Evolutionary conservation across 1,284 basidiomycete genomes (phyloP).

Genomic region (Wolfiporia cocos): DNA sequence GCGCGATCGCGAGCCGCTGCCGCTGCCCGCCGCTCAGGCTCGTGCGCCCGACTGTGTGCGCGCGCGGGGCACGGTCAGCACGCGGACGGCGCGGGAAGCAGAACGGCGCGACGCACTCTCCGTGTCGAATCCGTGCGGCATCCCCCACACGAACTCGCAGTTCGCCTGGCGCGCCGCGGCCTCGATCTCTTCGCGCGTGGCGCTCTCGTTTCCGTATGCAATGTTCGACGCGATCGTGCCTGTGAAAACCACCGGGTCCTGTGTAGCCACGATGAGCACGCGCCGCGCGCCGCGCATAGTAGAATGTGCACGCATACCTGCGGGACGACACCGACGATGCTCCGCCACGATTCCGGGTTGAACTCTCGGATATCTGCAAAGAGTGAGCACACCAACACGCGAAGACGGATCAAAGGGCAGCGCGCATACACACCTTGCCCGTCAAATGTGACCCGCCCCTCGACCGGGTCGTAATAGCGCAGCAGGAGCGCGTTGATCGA

Average conservation of each 20-base stretch:
- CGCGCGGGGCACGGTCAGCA: neutral
- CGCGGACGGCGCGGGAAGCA: conserved; percentile 27
- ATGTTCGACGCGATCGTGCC: conserved; percentile 94
- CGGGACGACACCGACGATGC: conserved; percentile 84
- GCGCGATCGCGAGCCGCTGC: conserved; percentile 71
- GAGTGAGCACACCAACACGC: conserved; percentile 1
- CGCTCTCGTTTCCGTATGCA: conserved; percentile 76
- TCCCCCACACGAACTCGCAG: conserved; percentile 91
- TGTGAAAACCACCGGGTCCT: conserved; percentile 74
- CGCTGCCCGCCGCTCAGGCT: conserved; percentile 65
- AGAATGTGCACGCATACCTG: conserved; percentile 34
- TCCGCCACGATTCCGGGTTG: conserved; percentile 80
- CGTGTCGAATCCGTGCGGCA: conserved; percentile 84
- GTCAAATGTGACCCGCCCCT: conserved; percentile 80
- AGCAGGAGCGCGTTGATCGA: conserved; percentile 86
- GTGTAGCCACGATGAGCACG: conserved; percentile 22
- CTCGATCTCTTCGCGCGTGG: conserved; percentile 80
- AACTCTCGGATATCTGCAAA: conserved; percentile 76
- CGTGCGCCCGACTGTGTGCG: conserved; percentile 65
- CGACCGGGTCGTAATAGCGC: conserved; percentile 88
- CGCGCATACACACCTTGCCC: conserved; percentile 58
- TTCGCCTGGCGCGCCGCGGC: conserved; percentile 87
- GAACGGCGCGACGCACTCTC: conserved; percentile 40
- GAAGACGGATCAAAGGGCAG: neutral
- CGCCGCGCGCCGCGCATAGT: neutral